Percentiles rank a stretch among this genome's conserved stretches.
These are phyloP conservation scores for Rhypophila decipiens DNA, from an alignment of 495 filamentous ascomycete genomes.

Conservation along the genomic window DNA sequence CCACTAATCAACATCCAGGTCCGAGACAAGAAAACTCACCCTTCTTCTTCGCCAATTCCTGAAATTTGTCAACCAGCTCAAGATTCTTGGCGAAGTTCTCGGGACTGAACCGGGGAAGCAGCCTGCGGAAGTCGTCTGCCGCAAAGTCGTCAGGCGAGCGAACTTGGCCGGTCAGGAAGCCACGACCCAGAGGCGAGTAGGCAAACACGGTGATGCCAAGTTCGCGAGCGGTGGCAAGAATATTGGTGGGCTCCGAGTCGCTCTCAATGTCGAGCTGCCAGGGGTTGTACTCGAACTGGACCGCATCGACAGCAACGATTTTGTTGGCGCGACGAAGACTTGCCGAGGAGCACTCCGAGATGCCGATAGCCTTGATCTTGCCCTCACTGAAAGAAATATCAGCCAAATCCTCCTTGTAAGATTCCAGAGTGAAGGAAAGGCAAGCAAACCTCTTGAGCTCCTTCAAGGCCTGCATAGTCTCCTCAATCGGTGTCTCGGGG, in stretches of 20 bases:
- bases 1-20: too few relatives aligned
- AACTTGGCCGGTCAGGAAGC: slow-evolving; percentile 56
- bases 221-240: slow-evolving; percentile 60
- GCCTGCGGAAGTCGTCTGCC: slow-evolving; percentile 37
- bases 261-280: slow-evolving; percentile 58
- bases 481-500: slow-evolving; percentile 48
- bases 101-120: slow-evolving; percentile 57
- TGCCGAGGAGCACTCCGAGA: slow-evolving; percentile 66
- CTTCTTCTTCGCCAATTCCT: slow-evolving; percentile 60
- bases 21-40: too few relatives aligned
- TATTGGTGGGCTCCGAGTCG: slow-evolving; percentile 50
- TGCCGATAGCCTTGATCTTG: slow-evolving; percentile 65
- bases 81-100: slow-evolving; percentile 68
- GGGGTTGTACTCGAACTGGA: slow-evolving; percentile 75
- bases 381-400: too few relatives aligned
- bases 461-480: slow-evolving; percentile 41
- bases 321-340: slow-evolving; percentile 67
- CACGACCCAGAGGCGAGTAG: slow-evolving; percentile 45
- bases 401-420: too few relatives aligned
- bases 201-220: slow-evolving; percentile 68
- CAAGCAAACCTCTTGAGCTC: slow-evolving; percentile 25
- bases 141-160: slow-evolving; percentile 58
- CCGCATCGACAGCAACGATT: slow-evolving; percentile 61
- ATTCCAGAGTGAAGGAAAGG: too few relatives aligned
- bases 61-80: slow-evolving; percentile 58